A percentile compares a stretch with the other conserved stretches of the same genome.
Conservation (phyloP, 768 basidiomycete genomes). For the Lentinus brumalis region DNA sequence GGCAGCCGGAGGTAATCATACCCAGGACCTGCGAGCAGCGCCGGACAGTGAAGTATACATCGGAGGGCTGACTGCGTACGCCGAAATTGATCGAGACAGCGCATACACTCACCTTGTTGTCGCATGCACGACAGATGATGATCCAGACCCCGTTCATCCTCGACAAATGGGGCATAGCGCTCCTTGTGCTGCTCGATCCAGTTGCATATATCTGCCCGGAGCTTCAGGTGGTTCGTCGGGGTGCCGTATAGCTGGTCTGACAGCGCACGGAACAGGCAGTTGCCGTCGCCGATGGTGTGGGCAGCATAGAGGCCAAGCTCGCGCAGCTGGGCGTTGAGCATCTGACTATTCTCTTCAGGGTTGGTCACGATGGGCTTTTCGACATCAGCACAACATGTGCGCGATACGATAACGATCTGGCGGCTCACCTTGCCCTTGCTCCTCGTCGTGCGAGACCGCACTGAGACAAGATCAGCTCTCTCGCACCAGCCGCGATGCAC, state of each 20-base stretch:
- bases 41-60: no score
- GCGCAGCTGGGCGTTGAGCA: slow-evolving; percentile 72
- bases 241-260: slow-evolving; percentile 86
- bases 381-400: slow-evolving; percentile 7
- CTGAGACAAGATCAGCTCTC: slow-evolving; percentile 35
- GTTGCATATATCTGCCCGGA: slow-evolving; percentile 79
- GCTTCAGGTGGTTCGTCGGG: slow-evolving; percentile 63
- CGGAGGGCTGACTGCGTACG: no score
- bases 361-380: slow-evolving; percentile 38
- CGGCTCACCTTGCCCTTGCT: slow-evolving; percentile 55
- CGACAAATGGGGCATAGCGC: slow-evolving; percentile 85
- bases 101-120: slow-evolving; percentile 58
- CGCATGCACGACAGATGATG: slow-evolving; percentile 78
- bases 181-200: slow-evolving; percentile 72
- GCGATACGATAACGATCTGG: slow-evolving; percentile 8
- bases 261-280: slow-evolving; percentile 90
- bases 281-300: slow-evolving; percentile 85
- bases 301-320: slow-evolving; percentile 86
- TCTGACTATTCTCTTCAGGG: slow-evolving; percentile 64
- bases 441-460: slow-evolving; percentile 59
- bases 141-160: slow-evolving; percentile 76
- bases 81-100: no score
- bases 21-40: no score
- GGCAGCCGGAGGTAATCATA: no score
- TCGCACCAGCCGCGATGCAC: slow-evolving; percentile 24